phyloP scores from a whole-genome alignment of 352 stramenopile species.

The Elongisporangium anandrum region DNA sequence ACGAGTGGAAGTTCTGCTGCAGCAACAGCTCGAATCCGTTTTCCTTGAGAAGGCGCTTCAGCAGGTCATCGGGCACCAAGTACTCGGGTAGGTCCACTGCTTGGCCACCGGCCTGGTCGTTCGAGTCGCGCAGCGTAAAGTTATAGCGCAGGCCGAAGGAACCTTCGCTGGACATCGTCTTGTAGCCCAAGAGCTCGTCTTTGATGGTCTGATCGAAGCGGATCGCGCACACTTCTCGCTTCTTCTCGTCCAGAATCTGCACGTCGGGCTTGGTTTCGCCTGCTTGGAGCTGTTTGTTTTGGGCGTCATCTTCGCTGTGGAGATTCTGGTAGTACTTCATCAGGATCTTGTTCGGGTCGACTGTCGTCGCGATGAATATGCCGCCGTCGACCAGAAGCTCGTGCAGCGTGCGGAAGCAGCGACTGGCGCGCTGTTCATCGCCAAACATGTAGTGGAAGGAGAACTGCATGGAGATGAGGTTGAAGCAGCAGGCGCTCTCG shows the following conservation, averaged over 20 bases:
- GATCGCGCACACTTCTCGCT: slow-evolving; percentile 77
- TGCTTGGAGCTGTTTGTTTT: slow-evolving; percentile 7
- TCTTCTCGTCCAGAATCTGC: slow-evolving; percentile 63
- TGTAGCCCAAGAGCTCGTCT: slow-evolving; percentile 34
- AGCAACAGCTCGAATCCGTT: slow-evolving; percentile 79
- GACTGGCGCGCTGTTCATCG: slow-evolving; percentile 80
- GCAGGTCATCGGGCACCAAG: slow-evolving; percentile 82
- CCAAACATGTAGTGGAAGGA: slow-evolving; percentile 99
- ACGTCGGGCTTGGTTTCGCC: slow-evolving; percentile 36
- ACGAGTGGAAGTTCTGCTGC: slow-evolving; percentile 85
- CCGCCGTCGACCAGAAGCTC: slow-evolving; percentile 90
- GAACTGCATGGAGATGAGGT: slow-evolving; percentile 99
- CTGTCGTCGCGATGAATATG: slow-evolving; percentile 96
- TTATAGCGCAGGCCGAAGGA: slow-evolving; percentile 88
- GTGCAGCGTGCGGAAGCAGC: slow-evolving; percentile 95
- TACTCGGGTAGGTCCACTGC: slow-evolving; percentile 90
- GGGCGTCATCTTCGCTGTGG: slow-evolving; percentile 20
- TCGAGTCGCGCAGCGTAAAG: slow-evolving; percentile 83
- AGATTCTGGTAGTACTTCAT: slow-evolving; percentile 80
- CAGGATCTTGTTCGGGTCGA: slow-evolving; percentile 92
- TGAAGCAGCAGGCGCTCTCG: slow-evolving; percentile 63
- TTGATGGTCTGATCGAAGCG: slow-evolving; percentile 61
- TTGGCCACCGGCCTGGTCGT: slow-evolving; percentile 55
- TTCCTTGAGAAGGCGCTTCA: slow-evolving; percentile 57
- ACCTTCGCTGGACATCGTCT: slow-evolving; percentile 25